Conservation (phyloP, 2,329 filamentous ascomycete genomes). For the Talaromyces sp. region DNA sequence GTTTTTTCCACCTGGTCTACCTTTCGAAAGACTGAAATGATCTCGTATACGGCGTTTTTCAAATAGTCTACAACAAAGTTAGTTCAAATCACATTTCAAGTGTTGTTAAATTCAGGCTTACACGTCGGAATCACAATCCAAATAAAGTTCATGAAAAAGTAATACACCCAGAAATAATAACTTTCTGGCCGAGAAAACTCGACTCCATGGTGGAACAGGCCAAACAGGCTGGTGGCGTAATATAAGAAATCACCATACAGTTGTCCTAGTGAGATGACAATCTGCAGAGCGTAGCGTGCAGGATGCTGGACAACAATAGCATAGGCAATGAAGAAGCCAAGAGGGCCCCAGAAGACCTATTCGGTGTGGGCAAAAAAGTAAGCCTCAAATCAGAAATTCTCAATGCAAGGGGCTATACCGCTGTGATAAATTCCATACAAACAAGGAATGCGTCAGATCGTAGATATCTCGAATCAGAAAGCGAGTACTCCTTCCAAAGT, state of each 20-base stretch:
- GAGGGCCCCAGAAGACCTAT: slow-evolving; percentile 49
- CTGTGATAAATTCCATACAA: slow-evolving; percentile 77
- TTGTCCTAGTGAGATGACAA: slow-evolving; percentile 50
- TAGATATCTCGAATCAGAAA: slow-evolving; percentile 82
- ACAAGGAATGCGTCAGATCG: slow-evolving; percentile 76
- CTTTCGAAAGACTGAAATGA: not conserved
- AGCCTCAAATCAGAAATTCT: not conserved
- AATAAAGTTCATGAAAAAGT: slow-evolving; percentile 51
- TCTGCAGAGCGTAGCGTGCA: slow-evolving; percentile 46
- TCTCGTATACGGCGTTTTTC: not conserved
- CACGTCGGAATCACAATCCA: slow-evolving; percentile 51
- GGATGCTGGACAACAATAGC: slow-evolving; percentile 46
- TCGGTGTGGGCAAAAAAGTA: not conserved
- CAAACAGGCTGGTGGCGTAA: slow-evolving; percentile 51
- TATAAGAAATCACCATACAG: slow-evolving; percentile 54
- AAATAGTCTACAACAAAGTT: not conserved
- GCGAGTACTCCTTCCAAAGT: slow-evolving; percentile 87
- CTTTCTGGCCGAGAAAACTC: slow-evolving; percentile 49
- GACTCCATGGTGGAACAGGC: slow-evolving; percentile 42
- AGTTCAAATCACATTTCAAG: not conserved
- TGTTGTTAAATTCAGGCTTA: slow-evolving; percentile 8
- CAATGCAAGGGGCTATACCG: not conserved
- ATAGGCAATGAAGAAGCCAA: slow-evolving; percentile 47
- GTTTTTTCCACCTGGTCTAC: not conserved
- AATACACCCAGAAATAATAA: slow-evolving; percentile 55